Conservation (phyloP, 169 alveolate genomes). For the Plasmodium coatneyi region DNA sequence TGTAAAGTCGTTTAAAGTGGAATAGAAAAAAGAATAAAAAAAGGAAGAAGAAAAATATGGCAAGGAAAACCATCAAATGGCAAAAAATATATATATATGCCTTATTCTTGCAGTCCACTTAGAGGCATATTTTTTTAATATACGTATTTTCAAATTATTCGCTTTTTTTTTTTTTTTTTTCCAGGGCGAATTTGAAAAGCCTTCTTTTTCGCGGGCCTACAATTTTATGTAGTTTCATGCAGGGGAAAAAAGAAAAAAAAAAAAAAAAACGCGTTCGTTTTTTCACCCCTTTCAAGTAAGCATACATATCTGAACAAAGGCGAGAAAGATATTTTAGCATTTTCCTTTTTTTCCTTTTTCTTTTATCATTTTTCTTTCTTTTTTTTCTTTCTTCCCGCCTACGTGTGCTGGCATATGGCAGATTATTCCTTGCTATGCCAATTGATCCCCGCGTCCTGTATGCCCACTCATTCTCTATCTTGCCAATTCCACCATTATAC, state of each 20-base stretch:
- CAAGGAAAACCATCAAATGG: not conserved
- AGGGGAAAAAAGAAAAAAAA: not conserved
- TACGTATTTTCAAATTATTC: not conserved
- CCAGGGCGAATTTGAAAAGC: not conserved
- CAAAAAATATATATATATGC: not conserved
- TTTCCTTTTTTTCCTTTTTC: not conserved
- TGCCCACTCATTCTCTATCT: not conserved
- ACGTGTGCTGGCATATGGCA: not conserved
- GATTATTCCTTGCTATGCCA: not conserved
- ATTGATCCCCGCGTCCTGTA: not conserved
- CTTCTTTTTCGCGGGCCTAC: not conserved
- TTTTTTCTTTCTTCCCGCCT: not conserved
- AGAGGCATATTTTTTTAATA: not conserved
- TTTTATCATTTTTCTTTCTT: not conserved
- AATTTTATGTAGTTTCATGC: not conserved
- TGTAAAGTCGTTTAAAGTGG: not conserved
- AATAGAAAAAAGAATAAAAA: not conserved
- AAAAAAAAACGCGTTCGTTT: not conserved
- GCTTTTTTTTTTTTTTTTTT: not conserved
- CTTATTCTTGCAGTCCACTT: not conserved
- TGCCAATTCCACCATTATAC: not conserved
- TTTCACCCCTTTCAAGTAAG: not conserved
- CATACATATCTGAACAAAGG: not conserved
- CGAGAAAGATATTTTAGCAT: not conserved
- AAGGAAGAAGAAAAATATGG: not conserved